phyloP scores from a whole-genome alignment of 495 filamentous ascomycete species.

The Sphaerosporella brunnea region DNA sequence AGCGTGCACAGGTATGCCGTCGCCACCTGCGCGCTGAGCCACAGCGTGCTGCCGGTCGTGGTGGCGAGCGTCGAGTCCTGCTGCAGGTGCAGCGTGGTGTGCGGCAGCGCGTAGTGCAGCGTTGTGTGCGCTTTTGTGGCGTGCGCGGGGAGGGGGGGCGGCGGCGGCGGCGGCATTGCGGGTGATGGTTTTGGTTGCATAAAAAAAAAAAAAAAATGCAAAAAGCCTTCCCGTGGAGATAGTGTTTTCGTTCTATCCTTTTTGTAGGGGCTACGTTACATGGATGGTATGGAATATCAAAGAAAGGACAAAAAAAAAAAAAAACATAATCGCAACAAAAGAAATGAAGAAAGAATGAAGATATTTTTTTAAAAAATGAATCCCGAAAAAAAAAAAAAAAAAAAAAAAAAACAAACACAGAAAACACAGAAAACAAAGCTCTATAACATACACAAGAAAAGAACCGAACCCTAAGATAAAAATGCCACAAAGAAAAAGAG shows the following conservation, averaged over 20 bases:
- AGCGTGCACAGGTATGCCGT: constrained; percentile 11
- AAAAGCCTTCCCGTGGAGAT: no score
- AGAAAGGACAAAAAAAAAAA: constrained; percentile 9
- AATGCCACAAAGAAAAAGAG: constrained; percentile 5
- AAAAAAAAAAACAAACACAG: not conserved
- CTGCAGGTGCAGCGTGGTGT: not conserved
- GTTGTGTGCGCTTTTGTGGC: not conserved
- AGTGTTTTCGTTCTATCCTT: no score
- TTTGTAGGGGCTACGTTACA: no score
- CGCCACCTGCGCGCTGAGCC: constrained; percentile 18
- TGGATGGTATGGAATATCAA: constrained; percentile 10
- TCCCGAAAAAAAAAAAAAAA: not conserved
- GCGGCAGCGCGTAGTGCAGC: not conserved
- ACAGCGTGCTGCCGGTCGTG: constrained; percentile 19
- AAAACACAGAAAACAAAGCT: constrained; percentile 4
- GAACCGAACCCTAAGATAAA: constrained; percentile 2
- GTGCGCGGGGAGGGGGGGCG: constrained; percentile 1
- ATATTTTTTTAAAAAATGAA: not conserved
- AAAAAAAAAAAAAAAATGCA: constrained; percentile 21
- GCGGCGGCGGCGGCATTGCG: not conserved
- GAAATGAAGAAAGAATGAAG: not conserved
- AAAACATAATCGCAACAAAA: constrained; percentile 3
- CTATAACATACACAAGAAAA: not conserved
- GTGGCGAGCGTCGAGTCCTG: not conserved
- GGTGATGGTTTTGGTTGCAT: constrained; percentile 13